Evolutionary conservation across 2,329 filamentous ascomycete genomes (phyloP).

Genomic region (Fusarium solani-melongenae): DNA sequence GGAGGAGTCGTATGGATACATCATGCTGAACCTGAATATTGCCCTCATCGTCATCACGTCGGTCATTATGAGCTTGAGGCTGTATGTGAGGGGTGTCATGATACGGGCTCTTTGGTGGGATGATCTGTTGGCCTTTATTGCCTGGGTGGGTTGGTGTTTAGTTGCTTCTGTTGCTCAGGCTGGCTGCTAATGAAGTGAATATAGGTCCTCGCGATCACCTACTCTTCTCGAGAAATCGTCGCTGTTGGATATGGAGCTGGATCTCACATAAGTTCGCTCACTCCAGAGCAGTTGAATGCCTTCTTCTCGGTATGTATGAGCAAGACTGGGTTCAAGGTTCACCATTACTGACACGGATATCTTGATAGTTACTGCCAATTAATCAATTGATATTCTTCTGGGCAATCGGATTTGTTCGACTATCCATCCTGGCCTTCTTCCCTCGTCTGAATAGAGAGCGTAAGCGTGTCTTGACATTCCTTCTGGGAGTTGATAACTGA

Average conservation of each 20-base stretch:
- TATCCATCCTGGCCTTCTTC: slow-evolving; percentile 38
- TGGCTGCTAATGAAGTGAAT: background rate
- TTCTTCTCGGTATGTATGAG: slow-evolving; percentile 33
- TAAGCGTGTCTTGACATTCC: slow-evolving; percentile 5
- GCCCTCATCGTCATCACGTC: slow-evolving; percentile 33
- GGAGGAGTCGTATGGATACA: slow-evolving; percentile 5
- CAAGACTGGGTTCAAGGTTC: no score
- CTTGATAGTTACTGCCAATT: slow-evolving; percentile 25
- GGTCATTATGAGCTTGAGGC: slow-evolving; percentile 27
- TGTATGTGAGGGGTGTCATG: slow-evolving; percentile 36
- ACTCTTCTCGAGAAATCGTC: slow-evolving; percentile 33
- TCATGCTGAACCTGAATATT: slow-evolving; percentile 34
- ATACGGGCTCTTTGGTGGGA: slow-evolving; percentile 35
- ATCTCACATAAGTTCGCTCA: slow-evolving; percentile 23
- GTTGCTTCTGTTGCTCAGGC: no score
- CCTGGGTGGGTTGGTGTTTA: slow-evolving; percentile 26
- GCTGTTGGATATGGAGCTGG: slow-evolving; percentile 30
- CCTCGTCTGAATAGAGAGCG: slow-evolving; percentile 34
- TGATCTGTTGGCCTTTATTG: slow-evolving; percentile 33
- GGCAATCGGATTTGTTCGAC: slow-evolving; percentile 33
- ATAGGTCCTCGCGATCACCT: slow-evolving; percentile 22
- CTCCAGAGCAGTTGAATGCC: slow-evolving; percentile 8
- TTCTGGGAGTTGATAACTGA: background rate
- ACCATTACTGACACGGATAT: background rate
- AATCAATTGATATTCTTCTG: slow-evolving; percentile 34